Base-by-base conservation (phyloP, 2,329 filamentous ascomycete genomes). In the Trichoderma sp. region DNA sequence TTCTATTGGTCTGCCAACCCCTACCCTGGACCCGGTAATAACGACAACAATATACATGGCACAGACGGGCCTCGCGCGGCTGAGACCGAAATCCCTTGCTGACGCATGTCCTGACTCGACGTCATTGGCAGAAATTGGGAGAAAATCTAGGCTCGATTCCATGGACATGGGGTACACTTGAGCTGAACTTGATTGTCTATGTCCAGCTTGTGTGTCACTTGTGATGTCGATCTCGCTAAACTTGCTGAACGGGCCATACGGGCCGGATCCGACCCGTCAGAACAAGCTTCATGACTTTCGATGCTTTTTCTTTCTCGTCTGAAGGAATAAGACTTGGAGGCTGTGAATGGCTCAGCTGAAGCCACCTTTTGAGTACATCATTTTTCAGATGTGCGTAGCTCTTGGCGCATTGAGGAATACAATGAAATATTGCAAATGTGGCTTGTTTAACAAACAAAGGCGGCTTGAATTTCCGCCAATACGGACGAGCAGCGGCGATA, bases 1-100 rank as follows among this genome's bases (percentile, higher is more conserved):
- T 50, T 41, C 41, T n/a, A 71, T 71, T 71, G 68, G 68, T 71
- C 24, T 21, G 8, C 21, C 35, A 9, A 14, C 29, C 18, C n/a
- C 27, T 71, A 63, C 68, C 68, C 68, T 71, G 59, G 53, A 50
- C 33, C 33, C 16, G 8, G 53, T 38, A 59, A 71, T 71, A 29
- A 41, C 33, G 27, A 12, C 56, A 53, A 45, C 59, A 71, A 71
- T 71, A 33, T 71, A 71, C 68, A 21, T 71, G 59, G 59, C 38
- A 63, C 68, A 63, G 16, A 50, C 27, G n/a, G 56, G 38, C 68
- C 45, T 63, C 24, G 68, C 59, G 56, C 68, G 59, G 68, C 68
- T 45, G 59, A 62, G 59, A 35, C 56, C n/a, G n/a, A 38, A 35
- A 33, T 50, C 68, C 65, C 65, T 67, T 63, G 12, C 50, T 38